Conservation (phyloP, 805 yeast species). For the Hanseniaspora nectarophila region DNA sequence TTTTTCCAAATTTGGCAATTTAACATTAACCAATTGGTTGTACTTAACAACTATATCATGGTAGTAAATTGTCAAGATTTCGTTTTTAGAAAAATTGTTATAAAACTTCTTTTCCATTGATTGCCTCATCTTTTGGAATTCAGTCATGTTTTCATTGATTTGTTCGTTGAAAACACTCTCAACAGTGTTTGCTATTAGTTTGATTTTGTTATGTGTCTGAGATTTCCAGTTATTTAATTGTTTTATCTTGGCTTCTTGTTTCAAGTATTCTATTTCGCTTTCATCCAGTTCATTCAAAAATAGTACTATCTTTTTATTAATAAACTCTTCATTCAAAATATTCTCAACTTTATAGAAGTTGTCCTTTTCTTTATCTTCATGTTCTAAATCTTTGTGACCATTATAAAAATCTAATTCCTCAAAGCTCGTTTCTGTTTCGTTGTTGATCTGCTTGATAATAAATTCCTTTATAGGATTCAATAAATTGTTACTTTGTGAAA, state of each 20-base stretch:
- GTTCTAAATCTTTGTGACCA: neutral
- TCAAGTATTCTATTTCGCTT: neutral
- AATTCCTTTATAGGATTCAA: slow-evolving; percentile 6
- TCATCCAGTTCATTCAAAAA: neutral
- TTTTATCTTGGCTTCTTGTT: neutral
- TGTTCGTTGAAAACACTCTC: neutral
- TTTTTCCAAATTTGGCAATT: neutral
- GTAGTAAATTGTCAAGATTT: neutral
- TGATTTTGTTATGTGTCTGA: neutral
- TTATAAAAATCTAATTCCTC: neutral
- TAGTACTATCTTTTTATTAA: neutral
- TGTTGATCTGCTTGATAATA: neutral
- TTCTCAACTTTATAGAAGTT: neutral
- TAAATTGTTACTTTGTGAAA: neutral
- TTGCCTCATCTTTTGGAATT: neutral
- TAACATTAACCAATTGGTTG: neutral
- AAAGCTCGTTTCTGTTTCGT: neutral
- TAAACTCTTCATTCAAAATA: slow-evolving; percentile 2
- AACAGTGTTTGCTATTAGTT: neutral
- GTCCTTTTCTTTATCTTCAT: neutral
- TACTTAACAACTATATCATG: neutral
- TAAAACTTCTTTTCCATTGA: neutral
- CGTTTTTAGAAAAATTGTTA: neutral
- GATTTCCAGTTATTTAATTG: neutral
- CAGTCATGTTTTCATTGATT: neutral